phyloP scores from a whole-genome alignment of 225 moss, liverwort and hornwort species.

The Polytrichum commune region DNA sequence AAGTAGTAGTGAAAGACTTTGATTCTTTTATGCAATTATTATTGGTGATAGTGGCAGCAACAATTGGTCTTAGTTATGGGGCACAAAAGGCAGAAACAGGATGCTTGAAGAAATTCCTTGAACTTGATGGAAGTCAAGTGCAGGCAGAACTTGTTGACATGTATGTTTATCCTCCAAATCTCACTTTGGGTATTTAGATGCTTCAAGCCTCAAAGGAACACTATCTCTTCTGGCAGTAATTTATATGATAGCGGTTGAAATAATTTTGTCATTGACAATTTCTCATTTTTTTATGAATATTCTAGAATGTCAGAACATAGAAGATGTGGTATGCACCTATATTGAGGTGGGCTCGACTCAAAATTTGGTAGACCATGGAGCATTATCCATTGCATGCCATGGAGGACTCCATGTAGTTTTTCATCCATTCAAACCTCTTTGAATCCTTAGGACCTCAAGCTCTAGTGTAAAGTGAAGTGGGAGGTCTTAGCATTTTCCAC shows the following conservation, averaged over 20 bases:
- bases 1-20: not conserved
- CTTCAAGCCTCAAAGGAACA: not conserved
- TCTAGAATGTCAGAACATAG: no score
- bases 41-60: constrained; percentile 44
- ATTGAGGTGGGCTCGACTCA: no score
- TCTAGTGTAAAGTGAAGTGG: not conserved
- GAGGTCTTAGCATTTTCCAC: no score
- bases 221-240: not conserved
- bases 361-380: no score
- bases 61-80: constrained; percentile 35
- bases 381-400: no score
- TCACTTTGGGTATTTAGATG: not conserved
- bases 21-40: constrained; percentile 2
- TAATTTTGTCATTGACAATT: not conserved
- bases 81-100: constrained; percentile 30
- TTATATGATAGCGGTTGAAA: not conserved
- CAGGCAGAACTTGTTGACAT: constrained; percentile 40
- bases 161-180: constrained; percentile 24
- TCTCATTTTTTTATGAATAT: no score
- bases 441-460: not conserved
- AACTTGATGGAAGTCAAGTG: constrained; percentile 44
- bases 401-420: not conserved
- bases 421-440: not conserved
- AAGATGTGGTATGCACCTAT: no score
- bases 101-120: constrained; percentile 46